Base-by-base conservation (phyloP, 2,329 filamentous ascomycete species). In the Reticulascus tulasneorum region DNA sequence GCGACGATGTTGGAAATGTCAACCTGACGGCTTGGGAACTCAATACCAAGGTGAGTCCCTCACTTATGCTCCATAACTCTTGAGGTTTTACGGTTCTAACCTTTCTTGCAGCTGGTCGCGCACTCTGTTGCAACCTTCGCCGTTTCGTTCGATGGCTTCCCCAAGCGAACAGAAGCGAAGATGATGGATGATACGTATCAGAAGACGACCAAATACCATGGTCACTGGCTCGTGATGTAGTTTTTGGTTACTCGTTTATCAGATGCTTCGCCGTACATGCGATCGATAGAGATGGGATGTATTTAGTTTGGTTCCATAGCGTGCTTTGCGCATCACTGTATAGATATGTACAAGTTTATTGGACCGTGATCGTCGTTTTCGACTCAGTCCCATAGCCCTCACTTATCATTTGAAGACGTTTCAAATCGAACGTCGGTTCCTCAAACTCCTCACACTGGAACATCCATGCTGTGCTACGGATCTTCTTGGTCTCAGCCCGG, bases 111-210 rank as follows among this genome's bases (percentile, higher is more conserved):
- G 73, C 64, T 81, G 23, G 82, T 89, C 47, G 83, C 84, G 4
- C 80, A 85, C 58, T 80, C 79, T 1, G 77, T 86, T n/a, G 84
- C 82, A 2, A 82, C 77, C 1, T 87, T 78, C 49, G 82, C 82
- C 9, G 54, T 63, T 4, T 83, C 79, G 1, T 79, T 86, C 45
- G 66, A 82, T 5, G 77, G 71, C 9, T 83, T 86, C 59, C 82
- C 82, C 1, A 56, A 78, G 58, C 66, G 79, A 18, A 58, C 56
- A 2, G 47, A 54, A 10, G 46, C 55, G 2, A 50, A 58, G 9
- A 46, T 58, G 2, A 49, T 45, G 24, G 40, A 44, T 18, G 44
- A 46, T 9, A 39, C 44, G 9, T 64, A 67, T 33, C 50, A 55
- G n/a, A 39, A 56, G 40, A 52, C 53, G 33, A 48, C 54, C 37